Percentiles rank a stretch among this genome's conserved stretches.
Conservation (phyloP, 2,329 filamentous ascomycete genomes). For the Akanthomyces muscarius region DNA sequence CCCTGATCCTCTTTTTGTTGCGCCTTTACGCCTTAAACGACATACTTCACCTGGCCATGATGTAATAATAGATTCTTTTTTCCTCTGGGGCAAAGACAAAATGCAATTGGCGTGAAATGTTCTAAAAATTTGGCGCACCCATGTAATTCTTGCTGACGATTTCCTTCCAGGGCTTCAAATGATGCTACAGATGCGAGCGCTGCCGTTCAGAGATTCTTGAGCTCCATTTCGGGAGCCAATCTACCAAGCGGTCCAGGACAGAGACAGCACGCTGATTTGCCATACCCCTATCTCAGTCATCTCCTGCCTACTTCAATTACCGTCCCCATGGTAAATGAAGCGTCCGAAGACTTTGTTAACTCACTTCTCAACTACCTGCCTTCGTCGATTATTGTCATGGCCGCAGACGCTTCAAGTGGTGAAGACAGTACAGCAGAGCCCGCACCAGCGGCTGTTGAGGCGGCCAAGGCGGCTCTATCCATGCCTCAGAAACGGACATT, state of each 20-base stretch:
- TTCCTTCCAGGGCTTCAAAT: constrained; percentile 51
- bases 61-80: constrained; percentile 16
- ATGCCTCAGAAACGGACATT: constrained; percentile 74
- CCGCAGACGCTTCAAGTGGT: constrained; percentile 58
- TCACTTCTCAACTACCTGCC: constrained; percentile 75
- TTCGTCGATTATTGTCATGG: constrained; percentile 70
- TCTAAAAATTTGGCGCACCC: not conserved
- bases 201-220: constrained; percentile 83
- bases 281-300: constrained; percentile 81
- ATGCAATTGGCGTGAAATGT: constrained; percentile 15
- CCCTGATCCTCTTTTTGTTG: constrained; percentile 27
- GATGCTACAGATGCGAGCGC: constrained; percentile 65
- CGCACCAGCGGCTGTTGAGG: constrained; percentile 62
- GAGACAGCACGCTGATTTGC: constrained; percentile 44
- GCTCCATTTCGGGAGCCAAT: constrained; percentile 65
- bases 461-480: constrained; percentile 69
- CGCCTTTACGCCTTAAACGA: constrained; percentile 9
- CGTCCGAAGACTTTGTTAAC: constrained; percentile 65
- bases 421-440: constrained; percentile 60
- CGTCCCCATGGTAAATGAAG: constrained; percentile 66
- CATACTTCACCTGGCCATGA: constrained; percentile 9
- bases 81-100: constrained; percentile 9
- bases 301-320: constrained; percentile 76
- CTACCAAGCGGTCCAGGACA: constrained; percentile 35
- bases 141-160: constrained; percentile 38